Evolutionary conservation across 73 alveolate genomes (phyloP).

Genomic region (Diophrys appendiculata): DNA sequence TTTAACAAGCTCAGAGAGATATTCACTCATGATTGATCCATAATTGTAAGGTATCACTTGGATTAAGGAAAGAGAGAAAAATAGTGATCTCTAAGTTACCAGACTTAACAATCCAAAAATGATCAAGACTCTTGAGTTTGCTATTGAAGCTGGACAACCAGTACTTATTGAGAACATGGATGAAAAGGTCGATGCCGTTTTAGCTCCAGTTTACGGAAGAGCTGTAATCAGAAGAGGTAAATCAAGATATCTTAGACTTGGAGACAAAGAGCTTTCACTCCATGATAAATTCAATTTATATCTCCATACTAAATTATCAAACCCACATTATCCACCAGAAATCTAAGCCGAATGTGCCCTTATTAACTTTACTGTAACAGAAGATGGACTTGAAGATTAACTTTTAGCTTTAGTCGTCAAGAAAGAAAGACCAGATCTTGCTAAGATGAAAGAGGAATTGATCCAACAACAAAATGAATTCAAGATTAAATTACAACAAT

Average conservation of each 20-base stretch:
- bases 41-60: conserved; percentile 98
- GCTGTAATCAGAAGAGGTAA: conserved; percentile 90
- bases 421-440: conserved; percentile 99
- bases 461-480: conserved; percentile 98
- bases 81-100: conserved; percentile 79
- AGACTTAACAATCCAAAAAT: conserved; percentile 83
- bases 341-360: conserved; percentile 99
- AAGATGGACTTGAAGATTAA: conserved; percentile 99
- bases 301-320: conserved; percentile 98
- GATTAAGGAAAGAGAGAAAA: conserved; percentile 96
- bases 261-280: conserved; percentile 96
- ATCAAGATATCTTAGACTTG: conserved; percentile 91
- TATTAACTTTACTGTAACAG: conserved; percentile 99
- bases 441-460: conserved; percentile 95
- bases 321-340: conserved; percentile 99
- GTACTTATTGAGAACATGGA: conserved; percentile 99
- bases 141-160: conserved; percentile 97
- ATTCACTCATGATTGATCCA: conserved; percentile 98
- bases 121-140: conserved; percentile 78
- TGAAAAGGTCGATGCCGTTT: conserved; percentile 98
- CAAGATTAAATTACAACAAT: conserved; percentile 92
- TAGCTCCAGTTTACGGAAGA: conserved; percentile 97
- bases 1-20: conserved; percentile 97
- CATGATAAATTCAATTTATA: conserved; percentile 95
- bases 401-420: conserved; percentile 97